Evolutionary conservation across 352 stramenopile species (phyloP), one percentile per base, ranked within the genome.

Genomic region (Phytophthora tentaculata): DNA sequence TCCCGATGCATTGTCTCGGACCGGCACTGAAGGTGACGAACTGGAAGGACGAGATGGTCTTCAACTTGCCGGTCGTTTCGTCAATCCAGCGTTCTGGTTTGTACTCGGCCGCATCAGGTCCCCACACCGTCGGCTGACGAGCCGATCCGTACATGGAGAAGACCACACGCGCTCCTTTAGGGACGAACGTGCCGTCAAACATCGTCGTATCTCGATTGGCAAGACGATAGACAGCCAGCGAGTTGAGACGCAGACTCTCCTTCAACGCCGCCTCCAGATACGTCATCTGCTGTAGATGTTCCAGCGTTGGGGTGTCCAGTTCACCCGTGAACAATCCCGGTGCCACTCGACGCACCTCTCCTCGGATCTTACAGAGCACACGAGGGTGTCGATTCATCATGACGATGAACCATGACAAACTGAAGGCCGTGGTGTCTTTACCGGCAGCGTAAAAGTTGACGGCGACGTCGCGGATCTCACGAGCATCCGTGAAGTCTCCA

Each of bases 371-470:
- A 14, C 61, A 63, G 20, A 81, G 62, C 12, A 87, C 79, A 8
- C 63, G 43, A 5, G 79, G 76, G 56, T 91, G 60, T 35, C 71
- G 74, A 47, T 73, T 76, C 54, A 96, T 73, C 69, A 89, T 84
- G 51, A 89, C 81, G 23, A 95, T 64, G 55, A 91, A 85, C 81
- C 83, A 94, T 17, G 69, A 69, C 20, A 96, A 64, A 16, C 65
- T 77, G 44, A 80, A 73, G 2, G 85, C 75, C 0, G 87, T 92
- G 0, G 88, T 93, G 67, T 93, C 86, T 10, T 83, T 75, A 2
- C 87, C 86, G 3, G 82, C 83, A 8, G 82, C 61, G 50, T 91
- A 80, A 57, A 95, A 90, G 35, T 77, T 86, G n/a, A 95, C 71
- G 5, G 83, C 70, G 23, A 94, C 83, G 67, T 95, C 80, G 20